Conservation (phyloP, 106 monocot species). For the Dioscorea zingiberensis region DNA sequence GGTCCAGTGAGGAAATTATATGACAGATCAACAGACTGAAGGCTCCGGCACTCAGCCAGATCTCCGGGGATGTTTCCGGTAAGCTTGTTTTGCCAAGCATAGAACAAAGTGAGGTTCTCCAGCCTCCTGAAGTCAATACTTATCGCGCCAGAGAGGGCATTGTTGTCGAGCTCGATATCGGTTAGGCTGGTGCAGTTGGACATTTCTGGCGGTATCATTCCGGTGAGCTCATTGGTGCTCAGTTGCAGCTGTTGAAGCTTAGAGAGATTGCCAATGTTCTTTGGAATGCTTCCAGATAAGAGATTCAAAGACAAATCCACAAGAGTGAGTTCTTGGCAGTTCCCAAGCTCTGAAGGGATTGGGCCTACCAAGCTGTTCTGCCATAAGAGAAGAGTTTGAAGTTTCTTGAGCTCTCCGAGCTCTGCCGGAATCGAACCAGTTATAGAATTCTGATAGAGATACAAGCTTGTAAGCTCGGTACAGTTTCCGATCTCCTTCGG, state of each 20-base stretch:
- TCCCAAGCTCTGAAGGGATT: slow-evolving; percentile 68
- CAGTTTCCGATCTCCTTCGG: slow-evolving; percentile 81
- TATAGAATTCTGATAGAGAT: slow-evolving; percentile 82
- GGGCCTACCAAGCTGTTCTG: slow-evolving; percentile 72
- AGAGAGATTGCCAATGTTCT: slow-evolving; percentile 39
- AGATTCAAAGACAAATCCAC: slow-evolving; percentile 76
- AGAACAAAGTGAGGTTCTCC: slow-evolving; percentile 59
- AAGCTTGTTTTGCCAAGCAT: slow-evolving; percentile 85
- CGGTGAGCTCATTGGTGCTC: slow-evolving; percentile 70
- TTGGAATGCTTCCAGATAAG: slow-evolving; percentile 62
- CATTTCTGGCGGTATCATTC: slow-evolving; percentile 52
- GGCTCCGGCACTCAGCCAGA: slow-evolving; percentile 47
- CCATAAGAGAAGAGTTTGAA: slow-evolving; percentile 83
- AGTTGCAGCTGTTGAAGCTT: slow-evolving; percentile 72
- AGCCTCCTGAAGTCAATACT: slow-evolving; percentile 51
- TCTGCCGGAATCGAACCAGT: slow-evolving; percentile 60
- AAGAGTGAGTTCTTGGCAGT: slow-evolving; percentile 42
- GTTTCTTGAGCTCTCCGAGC: slow-evolving; percentile 57
- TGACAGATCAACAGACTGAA: slow-evolving; percentile 85
- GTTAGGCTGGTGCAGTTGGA: slow-evolving; percentile 58
- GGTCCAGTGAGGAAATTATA: slow-evolving; percentile 73
- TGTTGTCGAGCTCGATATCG: slow-evolving; percentile 87
- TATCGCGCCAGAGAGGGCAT: slow-evolving; percentile 70
- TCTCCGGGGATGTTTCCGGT: slow-evolving; percentile 60
- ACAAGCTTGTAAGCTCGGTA: slow-evolving; percentile 54